These are phyloP conservation scores for Cornus florida DNA, from an alignment of 148 eudicot genomes.

Conservation along the genomic window DNA sequence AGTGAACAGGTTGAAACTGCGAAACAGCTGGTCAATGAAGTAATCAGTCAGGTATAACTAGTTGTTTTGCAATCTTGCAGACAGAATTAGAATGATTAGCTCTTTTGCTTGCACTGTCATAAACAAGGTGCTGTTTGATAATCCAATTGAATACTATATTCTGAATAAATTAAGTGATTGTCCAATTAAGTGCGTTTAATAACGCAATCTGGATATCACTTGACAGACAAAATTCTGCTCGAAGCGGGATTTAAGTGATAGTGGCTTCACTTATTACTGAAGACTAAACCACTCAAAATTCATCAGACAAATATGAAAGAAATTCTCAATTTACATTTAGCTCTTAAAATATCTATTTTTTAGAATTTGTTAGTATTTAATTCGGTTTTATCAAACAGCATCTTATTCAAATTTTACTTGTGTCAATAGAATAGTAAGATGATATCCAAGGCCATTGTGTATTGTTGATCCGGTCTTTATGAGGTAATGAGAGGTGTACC, in stretches of 20 bases:
- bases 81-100: neutral
- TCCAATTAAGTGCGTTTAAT: no score
- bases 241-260: no score
- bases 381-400: no score
- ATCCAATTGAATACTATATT: no score
- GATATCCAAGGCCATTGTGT: no score
- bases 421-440: neutral
- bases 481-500: neutral
- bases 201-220: no score
- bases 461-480: neutral
- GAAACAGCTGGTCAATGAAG: constrained; percentile 87
- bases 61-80: constrained; percentile 10
- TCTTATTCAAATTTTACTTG: neutral
- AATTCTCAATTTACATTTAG: neutral
- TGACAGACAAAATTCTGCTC: no score
- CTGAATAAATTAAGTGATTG: no score
- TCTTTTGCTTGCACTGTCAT: neutral
- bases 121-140: neutral
- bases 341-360: no score
- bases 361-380: no score
- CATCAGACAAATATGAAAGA: neutral
- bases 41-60: constrained; percentile 77
- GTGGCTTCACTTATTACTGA: neutral
- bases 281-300: neutral
- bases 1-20: constrained; percentile 89